These are phyloP conservation scores for Fusarium foetens DNA, from an alignment of 2,329 filamentous ascomycete species.

Conservation along the genomic window DNA sequence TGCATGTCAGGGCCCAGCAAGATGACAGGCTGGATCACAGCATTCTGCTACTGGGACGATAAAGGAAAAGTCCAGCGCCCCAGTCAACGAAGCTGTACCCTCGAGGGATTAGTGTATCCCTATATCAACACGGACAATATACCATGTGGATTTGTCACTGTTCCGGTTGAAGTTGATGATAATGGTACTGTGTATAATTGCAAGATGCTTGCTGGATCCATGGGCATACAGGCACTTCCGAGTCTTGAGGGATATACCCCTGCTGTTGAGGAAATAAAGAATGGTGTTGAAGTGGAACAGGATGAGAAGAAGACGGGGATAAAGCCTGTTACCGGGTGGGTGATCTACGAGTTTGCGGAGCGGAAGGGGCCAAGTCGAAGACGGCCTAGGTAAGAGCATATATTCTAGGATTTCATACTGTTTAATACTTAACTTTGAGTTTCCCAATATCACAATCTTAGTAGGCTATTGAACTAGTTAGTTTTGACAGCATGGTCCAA, in stretches of 20 bases:
- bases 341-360: neutral
- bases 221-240: neutral
- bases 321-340: neutral
- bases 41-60: neutral
- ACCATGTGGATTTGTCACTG: neutral
- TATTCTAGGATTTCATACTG: no score
- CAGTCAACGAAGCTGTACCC: neutral
- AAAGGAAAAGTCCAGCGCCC: rapidly evolving
- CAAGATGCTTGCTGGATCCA: neutral
- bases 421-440: no score
- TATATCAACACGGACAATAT: rapidly evolving
- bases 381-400: no score
- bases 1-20: rapidly evolving
- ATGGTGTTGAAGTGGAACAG: no score
- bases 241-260: neutral
- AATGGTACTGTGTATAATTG: rapidly evolving
- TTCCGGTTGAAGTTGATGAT: neutral
- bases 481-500: neutral
- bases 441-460: neutral
- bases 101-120: neutral
- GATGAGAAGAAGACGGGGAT: neutral
- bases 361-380: no score
- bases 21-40: neutral
- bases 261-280: no score
- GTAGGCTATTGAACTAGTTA: no score